These are phyloP conservation scores for Stephania yunnanensis DNA, from an alignment of 164 flowering plant genomes.

Conservation along the genomic window DNA sequence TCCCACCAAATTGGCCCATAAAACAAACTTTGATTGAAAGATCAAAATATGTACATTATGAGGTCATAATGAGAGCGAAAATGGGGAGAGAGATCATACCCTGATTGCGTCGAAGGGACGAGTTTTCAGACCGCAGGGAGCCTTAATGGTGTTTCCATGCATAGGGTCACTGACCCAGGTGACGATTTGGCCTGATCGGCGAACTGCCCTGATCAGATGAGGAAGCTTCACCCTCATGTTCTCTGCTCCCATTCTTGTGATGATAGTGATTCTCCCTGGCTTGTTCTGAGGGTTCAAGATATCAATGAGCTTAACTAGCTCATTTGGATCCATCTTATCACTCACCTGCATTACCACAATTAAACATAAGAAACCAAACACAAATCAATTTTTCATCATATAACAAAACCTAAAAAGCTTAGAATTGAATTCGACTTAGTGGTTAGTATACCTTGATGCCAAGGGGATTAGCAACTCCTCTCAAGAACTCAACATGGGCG, in stretches of 20 bases:
- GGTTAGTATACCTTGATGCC: constrained; percentile 65
- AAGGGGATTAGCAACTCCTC: constrained; percentile 85
- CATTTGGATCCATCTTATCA: constrained; percentile 89
- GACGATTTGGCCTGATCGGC: constrained; percentile 76
- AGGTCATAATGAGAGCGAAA: background rate
- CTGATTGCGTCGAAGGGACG: constrained; percentile 84
- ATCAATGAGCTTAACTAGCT: constrained; percentile 78
- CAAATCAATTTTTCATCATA: background rate
- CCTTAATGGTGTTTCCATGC: constrained; percentile 97
- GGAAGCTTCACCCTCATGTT: constrained; percentile 98
- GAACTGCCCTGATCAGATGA: constrained; percentile 87
- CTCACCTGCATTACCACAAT: constrained; percentile 57
- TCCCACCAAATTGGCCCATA: background rate
- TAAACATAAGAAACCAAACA: background rate
- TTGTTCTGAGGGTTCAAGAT: constrained; percentile 79
- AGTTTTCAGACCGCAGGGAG: constrained; percentile 92
- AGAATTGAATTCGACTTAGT: background rate
- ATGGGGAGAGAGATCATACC: constrained; percentile 34
- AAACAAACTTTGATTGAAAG: background rate
- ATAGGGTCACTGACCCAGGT: constrained; percentile 99
- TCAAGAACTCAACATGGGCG: constrained; percentile 85
- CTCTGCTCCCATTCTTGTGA: constrained; percentile 89
- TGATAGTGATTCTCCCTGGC: constrained; percentile 78
- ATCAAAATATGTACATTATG: background rate
- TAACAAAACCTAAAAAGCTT: background rate